Percentiles rank a stretch among this genome's conserved stretches.
Conservation (phyloP, 768 basidiomycete genomes). For the Boletus rubescentipes region DNA sequence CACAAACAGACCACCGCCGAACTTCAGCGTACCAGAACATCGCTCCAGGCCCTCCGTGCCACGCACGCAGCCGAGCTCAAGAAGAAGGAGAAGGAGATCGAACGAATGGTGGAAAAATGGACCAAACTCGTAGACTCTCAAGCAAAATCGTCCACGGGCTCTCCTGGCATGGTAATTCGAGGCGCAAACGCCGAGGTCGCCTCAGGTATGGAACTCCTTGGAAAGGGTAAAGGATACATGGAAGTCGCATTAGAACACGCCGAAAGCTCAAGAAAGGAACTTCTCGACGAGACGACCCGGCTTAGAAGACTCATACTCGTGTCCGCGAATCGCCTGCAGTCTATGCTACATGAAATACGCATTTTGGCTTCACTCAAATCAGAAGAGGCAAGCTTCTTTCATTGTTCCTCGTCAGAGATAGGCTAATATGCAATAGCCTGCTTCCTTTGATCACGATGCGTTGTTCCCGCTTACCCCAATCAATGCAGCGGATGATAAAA, state of each 20-base stretch:
- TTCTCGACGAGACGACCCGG: slow-evolving; percentile 62
- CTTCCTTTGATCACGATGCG: slow-evolving; percentile 43
- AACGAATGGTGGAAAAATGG: slow-evolving; percentile 75
- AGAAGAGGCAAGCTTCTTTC: slow-evolving; percentile 45
- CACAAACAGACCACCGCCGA: slow-evolving; percentile 72
- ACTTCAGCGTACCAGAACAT: slow-evolving; percentile 68
- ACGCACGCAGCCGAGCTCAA: slow-evolving; percentile 71
- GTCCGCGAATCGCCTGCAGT: slow-evolving; percentile 64
- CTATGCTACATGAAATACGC: slow-evolving; percentile 48
- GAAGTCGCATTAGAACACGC: slow-evolving; percentile 74
- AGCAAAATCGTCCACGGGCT: slow-evolving; percentile 47
- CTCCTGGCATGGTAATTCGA: slow-evolving; percentile 50
- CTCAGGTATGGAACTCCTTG: slow-evolving; percentile 44
- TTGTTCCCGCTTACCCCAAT: slow-evolving; percentile 56
- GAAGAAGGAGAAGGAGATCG: slow-evolving; percentile 79
- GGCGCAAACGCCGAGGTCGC: slow-evolving; percentile 52
- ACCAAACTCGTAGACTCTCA: slow-evolving; percentile 68
- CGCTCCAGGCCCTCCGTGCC: slow-evolving; percentile 66
- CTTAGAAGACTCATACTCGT: slow-evolving; percentile 61
- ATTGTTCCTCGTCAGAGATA: background rate
- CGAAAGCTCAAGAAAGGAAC: slow-evolving; percentile 59
- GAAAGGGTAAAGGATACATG: slow-evolving; percentile 53
- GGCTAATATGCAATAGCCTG: slow-evolving; percentile 37
- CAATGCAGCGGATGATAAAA: slow-evolving; percentile 47
- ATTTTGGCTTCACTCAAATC: slow-evolving; percentile 37